Evolutionary conservation across 164 flowering plant species (phyloP), one percentile per base, ranked within the genome.

Genomic region (Magnolia kwangsiensis): DNA sequence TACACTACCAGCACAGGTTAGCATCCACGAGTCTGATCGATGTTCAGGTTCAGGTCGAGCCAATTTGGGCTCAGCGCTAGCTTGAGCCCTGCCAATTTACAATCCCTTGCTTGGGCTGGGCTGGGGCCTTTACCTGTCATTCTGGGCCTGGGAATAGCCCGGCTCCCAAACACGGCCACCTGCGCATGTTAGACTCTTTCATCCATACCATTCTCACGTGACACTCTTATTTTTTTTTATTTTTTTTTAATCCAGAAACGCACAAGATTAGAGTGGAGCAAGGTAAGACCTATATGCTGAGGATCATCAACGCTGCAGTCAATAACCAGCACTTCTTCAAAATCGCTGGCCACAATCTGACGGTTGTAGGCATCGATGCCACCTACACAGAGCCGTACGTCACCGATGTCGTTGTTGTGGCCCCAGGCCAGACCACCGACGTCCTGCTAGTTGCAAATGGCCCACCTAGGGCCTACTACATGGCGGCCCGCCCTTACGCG

Each of bases 291-390:
- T 90, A 91, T 74, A 85, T 91, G 69, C 82, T 93, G 2, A 84
- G 93, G 1, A 86, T 92, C 11, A 81, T 92, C 90, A 91, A 92
- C 82, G 92, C 92, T 81, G 97, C 92, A 81, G 87, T 93, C 84
- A 88, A 91, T 78, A 88, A 78, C 79, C 89, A 90, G 50, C 82
- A 86, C 24, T 93, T 91, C 84, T 93, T 87, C 89, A 87, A 84
- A 77, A 80, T 93, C 6, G 93, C 96, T 63, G 73, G 81, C 10
- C 97, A 93, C 87, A 85, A 71, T 0, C 3, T 92, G 71, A 91
- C 86, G 2, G 94, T 92, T 1, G 93, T 92, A 29, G 91, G 89
- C 7, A 69, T 88, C 1, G 97, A 92, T 73, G 92, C 95, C 23
- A 7, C 76, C 19, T 92, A 92, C 87, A 87, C 92, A n/a, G 68